A percentile compares a stretch with the other conserved stretches of the same genome.
phyloP scores from a whole-genome alignment of 768 basidiomycete species.

The Tylopilus cervinicoccineus region DNA sequence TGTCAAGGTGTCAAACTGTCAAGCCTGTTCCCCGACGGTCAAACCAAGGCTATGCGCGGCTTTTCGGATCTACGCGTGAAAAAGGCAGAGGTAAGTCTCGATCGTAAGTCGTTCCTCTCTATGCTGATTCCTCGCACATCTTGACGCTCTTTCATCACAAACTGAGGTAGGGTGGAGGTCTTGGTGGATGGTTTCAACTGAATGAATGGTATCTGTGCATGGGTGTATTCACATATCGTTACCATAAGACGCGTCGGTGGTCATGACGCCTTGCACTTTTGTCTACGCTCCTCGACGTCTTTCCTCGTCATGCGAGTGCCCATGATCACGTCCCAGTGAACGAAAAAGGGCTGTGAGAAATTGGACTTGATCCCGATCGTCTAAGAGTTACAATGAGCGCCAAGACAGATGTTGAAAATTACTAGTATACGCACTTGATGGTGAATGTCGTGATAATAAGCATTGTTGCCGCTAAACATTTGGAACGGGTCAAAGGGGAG shows the following conservation, averaged over 20 bases:
- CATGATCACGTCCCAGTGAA: constrained; percentile 87
- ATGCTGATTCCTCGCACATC: not conserved
- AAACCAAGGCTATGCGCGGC: not conserved
- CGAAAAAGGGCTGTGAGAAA: constrained; percentile 93
- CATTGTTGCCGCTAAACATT: constrained; percentile 79
- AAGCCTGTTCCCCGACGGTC: not conserved
- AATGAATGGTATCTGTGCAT: too few species aligned
- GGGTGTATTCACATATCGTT: too few species aligned
- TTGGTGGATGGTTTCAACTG: too few species aligned
- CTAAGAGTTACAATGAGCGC: constrained; percentile 6
- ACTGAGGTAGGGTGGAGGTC: not conserved
- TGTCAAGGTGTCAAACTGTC: not conserved
- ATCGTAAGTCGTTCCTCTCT: not conserved
- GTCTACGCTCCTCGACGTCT: constrained; percentile 54
- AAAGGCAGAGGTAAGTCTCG: not conserved
- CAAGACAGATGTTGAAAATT: not conserved
- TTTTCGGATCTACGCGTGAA: not conserved
- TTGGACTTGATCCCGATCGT: constrained; percentile 88
- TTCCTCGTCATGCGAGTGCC: constrained; percentile 79
- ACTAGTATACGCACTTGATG: constrained; percentile 78
- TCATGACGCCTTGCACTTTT: constrained; percentile 28
- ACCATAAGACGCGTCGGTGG: too few species aligned
- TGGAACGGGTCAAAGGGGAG: constrained; percentile 93
- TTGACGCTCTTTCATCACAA: not conserved
- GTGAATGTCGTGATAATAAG: constrained; percentile 97